Evolutionary conservation across 164 flowering plant genomes (phyloP).

Genomic region (Vitis rupestris): DNA sequence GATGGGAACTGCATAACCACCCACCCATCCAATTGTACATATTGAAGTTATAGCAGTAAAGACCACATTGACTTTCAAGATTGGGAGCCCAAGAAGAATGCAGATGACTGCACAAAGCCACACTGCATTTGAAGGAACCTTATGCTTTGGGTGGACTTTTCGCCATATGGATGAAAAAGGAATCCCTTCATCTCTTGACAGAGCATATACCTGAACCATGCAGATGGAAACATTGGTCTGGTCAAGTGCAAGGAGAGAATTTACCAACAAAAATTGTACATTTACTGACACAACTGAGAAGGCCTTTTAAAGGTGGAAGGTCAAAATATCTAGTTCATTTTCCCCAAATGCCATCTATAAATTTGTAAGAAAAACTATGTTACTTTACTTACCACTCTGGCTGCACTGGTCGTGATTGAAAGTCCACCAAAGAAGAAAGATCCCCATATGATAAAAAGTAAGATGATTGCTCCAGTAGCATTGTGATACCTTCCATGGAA

Average conservation of each 20-base stretch:
- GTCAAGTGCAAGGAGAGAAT: too few relatives aligned
- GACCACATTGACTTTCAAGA: conserved; percentile 58
- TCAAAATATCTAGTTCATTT: not conserved
- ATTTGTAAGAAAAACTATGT: not conserved
- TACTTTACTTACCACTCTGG: conserved; percentile 42
- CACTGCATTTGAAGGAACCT: conserved; percentile 74
- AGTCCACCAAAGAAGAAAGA: conserved; percentile 81
- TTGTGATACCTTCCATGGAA: conserved; percentile 63
- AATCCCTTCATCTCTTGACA: conserved; percentile 64
- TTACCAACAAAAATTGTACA: not conserved
- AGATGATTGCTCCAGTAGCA: conserved; percentile 56
- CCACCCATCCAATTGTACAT: conserved; percentile 82
- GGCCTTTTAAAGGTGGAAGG: not conserved
- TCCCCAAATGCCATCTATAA: not conserved
- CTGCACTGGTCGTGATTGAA: conserved; percentile 74
- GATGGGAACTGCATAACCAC: conserved; percentile 77
- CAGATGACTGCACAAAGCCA: conserved; percentile 79
- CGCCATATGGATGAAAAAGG: conserved; percentile 68
- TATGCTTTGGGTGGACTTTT: conserved; percentile 62
- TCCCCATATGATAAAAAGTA: conserved; percentile 68
- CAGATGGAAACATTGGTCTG: not conserved
- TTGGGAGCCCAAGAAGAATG: conserved; percentile 72
- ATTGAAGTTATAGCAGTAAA: conserved; percentile 71
- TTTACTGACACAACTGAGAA: not conserved
- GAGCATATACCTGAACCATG: conserved; percentile 56